Evolutionary conservation across 768 basidiomycete genomes (phyloP).

Genomic region (Austroboletus festivus): DNA sequence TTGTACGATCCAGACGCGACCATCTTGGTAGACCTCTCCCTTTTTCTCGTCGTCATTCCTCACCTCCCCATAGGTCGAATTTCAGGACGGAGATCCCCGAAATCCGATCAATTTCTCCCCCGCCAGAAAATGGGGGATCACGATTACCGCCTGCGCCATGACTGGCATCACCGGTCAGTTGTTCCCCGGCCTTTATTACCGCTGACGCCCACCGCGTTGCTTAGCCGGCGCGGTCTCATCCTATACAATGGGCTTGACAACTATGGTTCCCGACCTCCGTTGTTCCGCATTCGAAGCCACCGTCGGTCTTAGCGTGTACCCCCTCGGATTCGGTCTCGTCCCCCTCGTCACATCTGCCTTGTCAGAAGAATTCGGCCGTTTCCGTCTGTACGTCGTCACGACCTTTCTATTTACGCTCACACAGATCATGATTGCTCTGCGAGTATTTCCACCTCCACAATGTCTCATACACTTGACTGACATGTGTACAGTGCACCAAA

Average conservation of each 20-base stretch:
- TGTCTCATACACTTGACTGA: constrained; percentile 4
- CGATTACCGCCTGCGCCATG: constrained; percentile 33
- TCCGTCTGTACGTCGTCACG: constrained; percentile 55
- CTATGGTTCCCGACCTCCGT: constrained; percentile 49
- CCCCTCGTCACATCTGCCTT: constrained; percentile 67
- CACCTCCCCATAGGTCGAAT: constrained; percentile 36
- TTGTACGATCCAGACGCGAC: constrained; percentile 10
- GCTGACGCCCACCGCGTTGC: not conserved
- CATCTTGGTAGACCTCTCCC: constrained; percentile 9
- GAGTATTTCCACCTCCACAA: constrained; percentile 4
- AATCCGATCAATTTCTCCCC: constrained; percentile 40
- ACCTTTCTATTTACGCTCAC: constrained; percentile 47
- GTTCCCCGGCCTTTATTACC: not conserved
- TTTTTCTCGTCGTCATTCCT: not conserved
- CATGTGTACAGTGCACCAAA: constrained; percentile 34
- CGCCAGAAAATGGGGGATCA: constrained; percentile 42
- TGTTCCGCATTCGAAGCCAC: constrained; percentile 46
- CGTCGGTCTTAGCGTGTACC: constrained; percentile 49
- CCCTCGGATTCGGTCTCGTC: constrained; percentile 58
- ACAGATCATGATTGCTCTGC: constrained; percentile 41
- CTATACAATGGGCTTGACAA: constrained; percentile 52
- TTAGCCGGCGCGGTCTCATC: constrained; percentile 49
- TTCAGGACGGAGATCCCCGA: constrained; percentile 35
- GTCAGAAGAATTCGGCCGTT: constrained; percentile 71
- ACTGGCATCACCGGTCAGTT: constrained; percentile 32